Percentiles rank a stretch among this genome's conserved stretches.
phyloP scores from a whole-genome alignment of 164 flowering plant genomes.

The Cinnamomum chago region DNA sequence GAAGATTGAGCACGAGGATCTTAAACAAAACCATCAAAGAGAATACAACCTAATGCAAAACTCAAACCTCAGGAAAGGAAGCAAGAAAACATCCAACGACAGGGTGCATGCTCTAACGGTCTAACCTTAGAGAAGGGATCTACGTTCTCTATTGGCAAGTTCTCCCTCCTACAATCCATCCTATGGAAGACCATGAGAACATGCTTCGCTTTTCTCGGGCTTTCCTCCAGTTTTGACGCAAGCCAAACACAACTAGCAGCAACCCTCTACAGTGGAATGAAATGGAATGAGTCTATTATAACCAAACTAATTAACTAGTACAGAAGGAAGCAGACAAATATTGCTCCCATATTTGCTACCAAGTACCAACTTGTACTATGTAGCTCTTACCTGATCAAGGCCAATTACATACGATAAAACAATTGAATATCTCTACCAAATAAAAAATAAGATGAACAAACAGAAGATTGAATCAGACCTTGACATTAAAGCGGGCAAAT shows the following conservation, averaged over 20 bases:
- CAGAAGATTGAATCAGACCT: constrained; percentile 38
- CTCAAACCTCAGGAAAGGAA: not conserved
- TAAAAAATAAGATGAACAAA: no score
- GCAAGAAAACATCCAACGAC: not conserved
- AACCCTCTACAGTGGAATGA: constrained; percentile 58
- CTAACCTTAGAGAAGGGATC: constrained; percentile 65
- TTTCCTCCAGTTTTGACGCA: constrained; percentile 93
- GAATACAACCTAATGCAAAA: not conserved
- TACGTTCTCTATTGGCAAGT: constrained; percentile 65
- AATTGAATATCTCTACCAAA: not conserved
- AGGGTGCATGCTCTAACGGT: constrained; percentile 23
- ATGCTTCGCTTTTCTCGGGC: constrained; percentile 83
- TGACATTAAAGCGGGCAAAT: constrained; percentile 84
- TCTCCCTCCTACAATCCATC: constrained; percentile 95
- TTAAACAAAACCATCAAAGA: no score
- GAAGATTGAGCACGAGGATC: not conserved
- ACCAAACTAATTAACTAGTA: not conserved
- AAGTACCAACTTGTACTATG: not conserved
- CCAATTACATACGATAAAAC: not conserved
- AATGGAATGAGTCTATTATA: not conserved
- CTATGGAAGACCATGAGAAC: constrained; percentile 83
- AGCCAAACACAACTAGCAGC: constrained; percentile 98
- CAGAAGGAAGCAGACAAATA: not conserved
- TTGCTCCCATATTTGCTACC: not conserved
- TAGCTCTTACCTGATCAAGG: not conserved